Evolutionary conservation across 2,329 filamentous ascomycete genomes (phyloP).

Genomic region (Penicillium occitanis): DNA sequence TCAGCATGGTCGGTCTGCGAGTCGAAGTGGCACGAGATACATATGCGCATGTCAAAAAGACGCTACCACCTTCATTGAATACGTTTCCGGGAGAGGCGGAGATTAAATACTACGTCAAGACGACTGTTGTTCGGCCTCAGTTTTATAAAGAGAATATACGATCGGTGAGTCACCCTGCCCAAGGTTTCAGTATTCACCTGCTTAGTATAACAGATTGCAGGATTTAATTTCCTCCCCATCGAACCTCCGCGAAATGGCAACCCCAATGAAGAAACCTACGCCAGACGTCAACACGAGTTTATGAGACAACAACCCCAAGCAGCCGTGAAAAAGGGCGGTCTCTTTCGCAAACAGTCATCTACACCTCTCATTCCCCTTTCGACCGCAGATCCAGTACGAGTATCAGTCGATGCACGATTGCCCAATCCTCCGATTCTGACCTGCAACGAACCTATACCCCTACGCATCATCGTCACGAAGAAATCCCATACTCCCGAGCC

Average conservation of each 20-base stretch:
- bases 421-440: constrained; percentile 87
- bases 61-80: constrained; percentile 83
- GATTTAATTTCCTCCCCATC: constrained; percentile 87
- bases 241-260: constrained; percentile 74
- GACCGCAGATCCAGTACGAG: constrained; percentile 49
- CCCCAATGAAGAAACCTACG: constrained; percentile 77
- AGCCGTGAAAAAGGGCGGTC: constrained; percentile 49
- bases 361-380: constrained; percentile 32
- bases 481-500: constrained; percentile 66
- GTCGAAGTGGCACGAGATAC: constrained; percentile 47
- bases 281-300: constrained; percentile 68
- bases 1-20: constrained; percentile 47
- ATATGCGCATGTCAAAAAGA: constrained; percentile 72
- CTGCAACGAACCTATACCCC: constrained; percentile 79
- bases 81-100: constrained; percentile 85
- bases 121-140: constrained; percentile 84
- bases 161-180: constrained; percentile 29
- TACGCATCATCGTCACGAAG: constrained; percentile 78
- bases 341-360: constrained; percentile 55
- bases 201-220: constrained; percentile 40
- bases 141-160: constrained; percentile 90
- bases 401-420: constrained; percentile 78
- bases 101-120: constrained; percentile 92
- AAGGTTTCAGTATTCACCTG: background rate
- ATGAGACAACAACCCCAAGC: constrained; percentile 31